phyloP scores from a whole-genome alignment of 140 eudicot species.

The Erigeron philadelphicus region DNA sequence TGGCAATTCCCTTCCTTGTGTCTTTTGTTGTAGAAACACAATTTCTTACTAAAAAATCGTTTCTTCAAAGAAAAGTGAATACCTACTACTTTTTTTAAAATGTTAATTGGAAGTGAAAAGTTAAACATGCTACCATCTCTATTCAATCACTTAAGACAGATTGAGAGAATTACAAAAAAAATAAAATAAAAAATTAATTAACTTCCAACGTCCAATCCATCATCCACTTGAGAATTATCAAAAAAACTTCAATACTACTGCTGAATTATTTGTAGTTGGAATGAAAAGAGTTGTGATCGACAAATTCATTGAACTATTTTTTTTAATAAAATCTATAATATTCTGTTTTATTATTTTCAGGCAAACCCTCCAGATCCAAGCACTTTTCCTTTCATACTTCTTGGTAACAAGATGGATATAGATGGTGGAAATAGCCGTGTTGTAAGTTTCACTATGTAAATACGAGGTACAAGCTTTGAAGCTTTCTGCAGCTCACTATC shows the following conservation, averaged over 20 bases:
- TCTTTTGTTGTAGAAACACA: background rate
- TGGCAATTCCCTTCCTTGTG: constrained; percentile 5
- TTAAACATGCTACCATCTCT: background rate
- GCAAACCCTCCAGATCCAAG: constrained; percentile 83
- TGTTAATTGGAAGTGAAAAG: constrained; percentile 4
- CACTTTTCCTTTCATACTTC: constrained; percentile 74
- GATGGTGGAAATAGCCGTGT: constrained; percentile 98
- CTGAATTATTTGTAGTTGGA: background rate
- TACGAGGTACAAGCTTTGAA: background rate
- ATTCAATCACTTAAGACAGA: background rate
- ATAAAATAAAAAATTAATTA: no score
- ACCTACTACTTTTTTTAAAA: background rate
- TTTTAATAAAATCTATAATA: background rate
- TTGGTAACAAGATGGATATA: constrained; percentile 89
- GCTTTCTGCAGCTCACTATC: no score
- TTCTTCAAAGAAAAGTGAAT: constrained; percentile 1
- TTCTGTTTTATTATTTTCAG: constrained; percentile 30
- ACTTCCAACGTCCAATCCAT: background rate
- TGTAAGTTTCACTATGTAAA: constrained; percentile 35
- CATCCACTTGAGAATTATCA: background rate
- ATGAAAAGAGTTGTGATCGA: background rate
- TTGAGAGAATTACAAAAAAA: background rate
- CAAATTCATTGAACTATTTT: background rate
- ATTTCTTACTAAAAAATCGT: no score
- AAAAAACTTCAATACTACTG: background rate